Evolutionary conservation across 2,329 filamentous ascomycete genomes (phyloP).

Genomic region (Tympanopsis confertula): DNA sequence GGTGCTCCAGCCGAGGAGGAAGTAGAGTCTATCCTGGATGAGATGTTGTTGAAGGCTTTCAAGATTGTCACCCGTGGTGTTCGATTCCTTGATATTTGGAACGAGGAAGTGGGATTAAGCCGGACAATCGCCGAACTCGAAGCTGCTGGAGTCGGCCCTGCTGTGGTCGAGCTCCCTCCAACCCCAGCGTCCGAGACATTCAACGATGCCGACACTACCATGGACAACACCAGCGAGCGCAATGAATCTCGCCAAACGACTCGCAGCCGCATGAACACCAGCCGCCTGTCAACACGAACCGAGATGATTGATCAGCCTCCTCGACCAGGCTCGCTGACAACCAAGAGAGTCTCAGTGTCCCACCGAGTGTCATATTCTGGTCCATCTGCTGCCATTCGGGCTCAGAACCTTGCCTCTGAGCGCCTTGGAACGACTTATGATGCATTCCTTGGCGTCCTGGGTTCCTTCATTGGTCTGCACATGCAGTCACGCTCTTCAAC

Average conservation of each 20-base stretch:
- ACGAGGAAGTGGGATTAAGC: slow-evolving; percentile 37
- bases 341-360: not conserved
- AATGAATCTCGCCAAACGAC: slow-evolving; percentile 30
- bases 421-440: slow-evolving; percentile 73
- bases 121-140: slow-evolving; percentile 43
- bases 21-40: slow-evolving; percentile 76
- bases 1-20: slow-evolving; percentile 34
- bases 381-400: slow-evolving; percentile 25
- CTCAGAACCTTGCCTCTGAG: slow-evolving; percentile 71
- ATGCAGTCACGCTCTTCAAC: slow-evolving; percentile 83
- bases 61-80: slow-evolving; percentile 83
- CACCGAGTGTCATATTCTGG: not conserved
- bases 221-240: slow-evolving; percentile 24
- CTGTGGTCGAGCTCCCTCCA: slow-evolving; percentile 47
- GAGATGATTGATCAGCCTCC: slow-evolving; percentile 53
- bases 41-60: slow-evolving; percentile 86
- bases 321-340: slow-evolving; percentile 33
- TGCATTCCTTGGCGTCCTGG: slow-evolving; percentile 77
- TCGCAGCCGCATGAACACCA: slow-evolving; percentile 21
- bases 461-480: slow-evolving; percentile 84
- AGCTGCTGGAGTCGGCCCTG: slow-evolving; percentile 47
- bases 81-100: slow-evolving; percentile 78
- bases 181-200: slow-evolving; percentile 45
- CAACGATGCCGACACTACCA: slow-evolving; percentile 15
- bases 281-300: slow-evolving; percentile 57